These are phyloP conservation scores for Fraxinus dipetala DNA, from an alignment of 305 asterid species.

Conservation along the genomic window DNA sequence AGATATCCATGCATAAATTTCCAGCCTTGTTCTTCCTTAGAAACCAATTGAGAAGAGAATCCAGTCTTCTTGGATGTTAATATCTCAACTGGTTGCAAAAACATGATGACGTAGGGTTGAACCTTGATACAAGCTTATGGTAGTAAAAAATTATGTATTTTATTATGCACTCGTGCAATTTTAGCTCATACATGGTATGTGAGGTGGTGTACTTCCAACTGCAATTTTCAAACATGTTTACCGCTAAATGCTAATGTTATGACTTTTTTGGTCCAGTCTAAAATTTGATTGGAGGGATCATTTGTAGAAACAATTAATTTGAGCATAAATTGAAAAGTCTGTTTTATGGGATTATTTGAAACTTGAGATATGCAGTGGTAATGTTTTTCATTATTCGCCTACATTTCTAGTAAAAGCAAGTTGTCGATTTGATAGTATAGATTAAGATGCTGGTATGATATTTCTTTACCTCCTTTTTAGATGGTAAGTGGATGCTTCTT, in stretches of 20 bases:
- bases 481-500: not conserved
- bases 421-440: not conserved
- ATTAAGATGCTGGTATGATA: not conserved
- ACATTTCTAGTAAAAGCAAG: not conserved
- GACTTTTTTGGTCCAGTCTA: not conserved
- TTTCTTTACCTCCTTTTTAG: not conserved
- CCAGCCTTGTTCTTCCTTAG: not conserved
- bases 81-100: not conserved
- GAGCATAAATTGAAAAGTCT: not conserved
- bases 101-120: not conserved
- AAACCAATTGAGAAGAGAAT: not conserved
- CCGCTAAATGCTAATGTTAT: not conserved
- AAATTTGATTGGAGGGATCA: not conserved
- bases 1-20: not conserved
- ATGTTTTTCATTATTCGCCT: not conserved
- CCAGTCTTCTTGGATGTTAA: not conserved
- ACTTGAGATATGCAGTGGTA: not conserved
- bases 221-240: not conserved
- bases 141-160: not conserved
- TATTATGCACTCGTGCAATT: not conserved
- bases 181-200: not conserved
- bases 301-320: not conserved
- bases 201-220: not conserved
- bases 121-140: not conserved
- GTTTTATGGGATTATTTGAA: not conserved